Base-by-base conservation (phyloP, 108 stramenopile species). In the Parietichytrium sp. region DNA sequence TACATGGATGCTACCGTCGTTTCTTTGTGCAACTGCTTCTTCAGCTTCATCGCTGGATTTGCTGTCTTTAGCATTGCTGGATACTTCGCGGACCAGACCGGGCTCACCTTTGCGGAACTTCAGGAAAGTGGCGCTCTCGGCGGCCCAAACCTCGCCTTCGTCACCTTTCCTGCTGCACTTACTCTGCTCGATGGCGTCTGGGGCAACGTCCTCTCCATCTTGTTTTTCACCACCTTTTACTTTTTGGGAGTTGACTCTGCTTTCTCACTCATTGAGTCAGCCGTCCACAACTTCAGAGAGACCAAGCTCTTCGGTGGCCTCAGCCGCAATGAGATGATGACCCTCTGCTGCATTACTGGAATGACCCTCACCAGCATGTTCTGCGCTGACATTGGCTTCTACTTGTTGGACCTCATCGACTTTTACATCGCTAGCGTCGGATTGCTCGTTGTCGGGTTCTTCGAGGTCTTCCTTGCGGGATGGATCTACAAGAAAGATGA, bases 361-460 rank as follows among this genome's bases (percentile, higher is more conserved):
- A 42, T 33, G 30, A 48, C 87, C 31, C 49, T 84, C 53, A 80
- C 82, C 8, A 48, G 86, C 20, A 81, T 91, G 10, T 91, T 88
- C 47, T 85, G 85, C 27, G 90, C 91, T 2, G 91, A 92, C 80
- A 88, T 88, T 80, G 90, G 90, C 27, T 83, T 88, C 26, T 83
- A 79, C 79, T 88, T 91, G 51, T 84, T 92, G 20, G 91, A 92
- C 38, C 51, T 55, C 0, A 84, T 91, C 48, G 91, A 92, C 51
- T 89, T 89, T 52, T 92, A 91, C 79, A 89, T 91, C 80, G 90
- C 91, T 79, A 90, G 89, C 78, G 84, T 92, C 49, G 86, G 90
- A 80, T 83, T 92, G 77, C 42, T 38, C 18, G 78, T 92, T 18
- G 84, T 90, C 27, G 91, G 91, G 31, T 88, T 87, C 48, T 82